A percentile compares a stretch with the other conserved stretches of the same genome.
These are phyloP conservation scores for Didymellaceae sp. DNA, from an alignment of 2,329 filamentous ascomycete genomes.

Conservation along the genomic window DNA sequence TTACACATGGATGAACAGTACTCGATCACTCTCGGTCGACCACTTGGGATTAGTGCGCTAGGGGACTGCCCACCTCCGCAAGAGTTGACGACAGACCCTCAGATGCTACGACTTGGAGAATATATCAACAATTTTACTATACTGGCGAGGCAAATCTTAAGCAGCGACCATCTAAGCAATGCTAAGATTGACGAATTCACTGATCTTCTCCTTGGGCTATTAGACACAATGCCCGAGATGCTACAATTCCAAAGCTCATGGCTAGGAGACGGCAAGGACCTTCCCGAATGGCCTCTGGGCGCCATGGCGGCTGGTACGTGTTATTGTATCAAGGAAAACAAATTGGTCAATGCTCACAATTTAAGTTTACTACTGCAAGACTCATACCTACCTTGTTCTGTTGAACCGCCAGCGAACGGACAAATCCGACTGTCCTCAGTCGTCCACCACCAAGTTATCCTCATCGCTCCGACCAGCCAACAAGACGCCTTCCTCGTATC, in stretches of 20 bases:
- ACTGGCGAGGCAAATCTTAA: conserved; percentile 56
- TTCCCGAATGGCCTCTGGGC: conserved; percentile 57
- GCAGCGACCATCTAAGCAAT: conserved; percentile 52
- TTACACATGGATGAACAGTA: conserved; percentile 61
- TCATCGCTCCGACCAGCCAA: conserved; percentile 26
- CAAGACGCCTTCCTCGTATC: conserved; percentile 14
- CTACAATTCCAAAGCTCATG: conserved; percentile 57
- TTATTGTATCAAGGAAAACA: neutral
- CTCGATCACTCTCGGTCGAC: conserved; percentile 57
- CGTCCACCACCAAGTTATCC: neutral
- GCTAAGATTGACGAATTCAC: conserved; percentile 56
- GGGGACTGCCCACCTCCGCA: conserved; percentile 58
- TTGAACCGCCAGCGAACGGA: conserved; percentile 55
- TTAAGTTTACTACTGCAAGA: conserved; percentile 55
- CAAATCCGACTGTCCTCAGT: conserved; percentile 11
- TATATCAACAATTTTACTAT: conserved; percentile 57
- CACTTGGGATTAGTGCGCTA: conserved; percentile 57
- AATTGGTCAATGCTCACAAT: conserved; percentile 20
- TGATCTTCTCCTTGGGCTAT: conserved; percentile 51
- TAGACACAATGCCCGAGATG: conserved; percentile 56
- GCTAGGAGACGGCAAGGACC: conserved; percentile 45
- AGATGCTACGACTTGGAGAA: conserved; percentile 53
- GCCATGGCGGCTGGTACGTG: conserved; percentile 54
- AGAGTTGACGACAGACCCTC: conserved; percentile 53
- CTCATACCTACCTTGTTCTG: conserved; percentile 57